A percentile compares a stretch with the other conserved stretches of the same genome.
Evolutionary conservation across 805 yeast species (phyloP).

Genomic region (Myxozyma lipomycoides): DNA sequence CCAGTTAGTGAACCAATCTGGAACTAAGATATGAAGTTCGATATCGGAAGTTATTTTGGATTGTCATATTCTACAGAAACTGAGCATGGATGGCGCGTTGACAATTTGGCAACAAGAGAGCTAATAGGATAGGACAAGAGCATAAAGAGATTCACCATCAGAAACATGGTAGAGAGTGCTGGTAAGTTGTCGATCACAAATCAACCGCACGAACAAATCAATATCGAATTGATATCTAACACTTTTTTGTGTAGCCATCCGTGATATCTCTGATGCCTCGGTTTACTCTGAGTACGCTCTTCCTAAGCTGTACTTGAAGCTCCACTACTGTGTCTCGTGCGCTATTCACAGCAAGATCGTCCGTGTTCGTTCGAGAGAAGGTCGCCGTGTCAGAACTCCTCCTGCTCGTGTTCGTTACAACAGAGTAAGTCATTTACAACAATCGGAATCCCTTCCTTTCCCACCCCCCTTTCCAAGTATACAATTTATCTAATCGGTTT

Average conservation of each 20-base stretch:
- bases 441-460: background rate
- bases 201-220: background rate
- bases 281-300: constrained; percentile 98
- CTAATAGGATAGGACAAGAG: constrained; percentile 78
- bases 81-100: too few species aligned
- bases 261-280: constrained; percentile 99
- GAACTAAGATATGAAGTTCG: background rate
- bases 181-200: constrained; percentile 36
- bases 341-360: constrained; percentile 99
- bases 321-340: constrained; percentile 99
- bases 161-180: constrained; percentile 99
- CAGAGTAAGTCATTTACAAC: constrained; percentile 40
- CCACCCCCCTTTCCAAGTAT: background rate
- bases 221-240: background rate
- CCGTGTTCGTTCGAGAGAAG: constrained; percentile 98
- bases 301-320: constrained; percentile 99
- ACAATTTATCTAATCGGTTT: background rate
- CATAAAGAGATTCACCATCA: constrained; percentile 99
- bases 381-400: constrained; percentile 98
- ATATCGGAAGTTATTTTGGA: too few species aligned
- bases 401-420: constrained; percentile 99
- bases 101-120: too few species aligned
- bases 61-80: too few species aligned
- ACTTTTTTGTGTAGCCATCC: constrained; percentile 59
- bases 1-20: too few species aligned